Conservation (phyloP, 2,329 filamentous ascomycete genomes). For the Periconia digitata region DNA sequence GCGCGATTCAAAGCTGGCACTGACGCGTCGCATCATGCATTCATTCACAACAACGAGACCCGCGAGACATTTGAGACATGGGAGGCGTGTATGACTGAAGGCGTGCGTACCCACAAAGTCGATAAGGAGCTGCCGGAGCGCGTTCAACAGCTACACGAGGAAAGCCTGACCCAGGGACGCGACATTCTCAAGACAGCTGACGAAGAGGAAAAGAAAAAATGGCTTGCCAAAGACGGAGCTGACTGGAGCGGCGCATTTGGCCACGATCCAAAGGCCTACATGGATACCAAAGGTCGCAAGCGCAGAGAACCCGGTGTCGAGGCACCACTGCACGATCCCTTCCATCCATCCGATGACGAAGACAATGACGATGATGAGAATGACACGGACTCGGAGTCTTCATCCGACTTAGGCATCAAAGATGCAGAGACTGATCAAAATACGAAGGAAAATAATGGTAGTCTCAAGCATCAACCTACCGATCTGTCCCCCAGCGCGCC, state of each 20-base stretch:
- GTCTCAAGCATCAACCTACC: conserved; percentile 26
- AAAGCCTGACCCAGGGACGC: conserved; percentile 75
- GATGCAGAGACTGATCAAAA: conserved; percentile 50
- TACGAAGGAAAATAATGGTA: conserved; percentile 14
- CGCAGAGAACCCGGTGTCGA: conserved; percentile 59
- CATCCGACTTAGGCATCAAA: conserved; percentile 60
- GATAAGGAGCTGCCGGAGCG: conserved; percentile 70
- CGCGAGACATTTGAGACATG: conserved; percentile 93
- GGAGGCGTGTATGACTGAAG: conserved; percentile 89
- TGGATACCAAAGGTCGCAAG: conserved; percentile 56
- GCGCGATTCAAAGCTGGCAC: conserved; percentile 87
- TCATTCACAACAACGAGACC: conserved; percentile 83
- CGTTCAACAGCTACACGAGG: conserved; percentile 76
- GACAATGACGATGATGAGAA: conserved; percentile 44
- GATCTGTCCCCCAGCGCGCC: conserved; percentile 30
- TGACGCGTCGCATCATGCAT: conserved; percentile 79
- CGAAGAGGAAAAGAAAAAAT: conserved; percentile 72
- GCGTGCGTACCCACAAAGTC: conserved; percentile 73
- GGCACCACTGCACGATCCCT: conserved; percentile 54
- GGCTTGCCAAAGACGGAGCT: conserved; percentile 76
- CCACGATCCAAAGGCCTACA: conserved; percentile 66
- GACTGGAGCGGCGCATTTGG: conserved; percentile 90
- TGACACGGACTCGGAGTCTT: conserved; percentile 45
- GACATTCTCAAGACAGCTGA: conserved; percentile 76
- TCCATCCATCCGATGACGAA: conserved; percentile 49